Evolutionary conservation across 2,329 filamentous ascomycete genomes (phyloP).

Genomic region (Aspergillus proliferans): DNA sequence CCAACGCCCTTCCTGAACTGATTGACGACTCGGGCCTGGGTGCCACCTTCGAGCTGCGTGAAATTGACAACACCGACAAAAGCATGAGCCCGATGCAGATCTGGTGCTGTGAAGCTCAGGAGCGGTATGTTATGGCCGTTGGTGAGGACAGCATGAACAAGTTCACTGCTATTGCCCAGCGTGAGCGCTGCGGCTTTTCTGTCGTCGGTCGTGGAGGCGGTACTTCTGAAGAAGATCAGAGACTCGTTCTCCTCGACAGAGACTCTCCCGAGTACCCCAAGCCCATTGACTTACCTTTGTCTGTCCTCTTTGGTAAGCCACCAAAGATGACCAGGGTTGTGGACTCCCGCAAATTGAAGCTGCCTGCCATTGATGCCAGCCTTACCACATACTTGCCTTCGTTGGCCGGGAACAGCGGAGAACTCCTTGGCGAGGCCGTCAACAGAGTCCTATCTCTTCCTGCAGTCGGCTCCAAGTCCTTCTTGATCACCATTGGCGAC

Average conservation of each 20-base stretch:
- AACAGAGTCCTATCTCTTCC: constrained; percentile 78
- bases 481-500: constrained; percentile 94
- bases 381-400: constrained; percentile 62
- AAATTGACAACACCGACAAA: constrained; percentile 82
- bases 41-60: constrained; percentile 87
- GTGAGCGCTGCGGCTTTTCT: constrained; percentile 89
- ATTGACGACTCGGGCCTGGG: constrained; percentile 89
- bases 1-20: constrained; percentile 77
- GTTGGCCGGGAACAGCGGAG: constrained; percentile 37
- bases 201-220: constrained; percentile 74
- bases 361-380: constrained; percentile 69
- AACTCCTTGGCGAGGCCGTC: constrained; percentile 62
- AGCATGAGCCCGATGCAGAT: constrained; percentile 95
- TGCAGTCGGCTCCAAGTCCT: constrained; percentile 91
- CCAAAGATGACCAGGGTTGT: constrained; percentile 74
- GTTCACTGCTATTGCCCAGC: constrained; percentile 62
- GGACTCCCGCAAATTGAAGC: constrained; percentile 58
- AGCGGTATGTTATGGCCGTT: constrained; percentile 88
- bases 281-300: constrained; percentile 85
- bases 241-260: constrained; percentile 72
- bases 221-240: constrained; percentile 59
- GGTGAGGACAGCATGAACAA: constrained; percentile 71
- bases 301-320: constrained; percentile 78
- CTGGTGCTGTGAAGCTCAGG: constrained; percentile 96
- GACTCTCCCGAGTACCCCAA: constrained; percentile 67